These are phyloP conservation scores for Stachybotrys chlorohalonatus DNA, from an alignment of 2,329 filamentous ascomycete genomes.

Conservation along the genomic window DNA sequence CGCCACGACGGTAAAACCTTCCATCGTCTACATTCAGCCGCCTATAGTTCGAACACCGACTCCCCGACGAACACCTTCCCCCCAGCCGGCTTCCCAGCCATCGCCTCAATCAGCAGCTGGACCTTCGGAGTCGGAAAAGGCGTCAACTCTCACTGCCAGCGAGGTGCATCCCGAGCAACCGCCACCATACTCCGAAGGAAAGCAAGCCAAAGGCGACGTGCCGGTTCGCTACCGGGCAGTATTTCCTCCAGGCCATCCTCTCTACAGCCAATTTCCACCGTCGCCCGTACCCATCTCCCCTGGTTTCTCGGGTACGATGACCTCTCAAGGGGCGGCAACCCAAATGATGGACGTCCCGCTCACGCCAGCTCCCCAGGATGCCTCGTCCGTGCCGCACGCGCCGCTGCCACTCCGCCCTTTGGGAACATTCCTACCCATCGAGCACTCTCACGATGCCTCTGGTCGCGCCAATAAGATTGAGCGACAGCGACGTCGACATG, in stretches of 20 bases:
- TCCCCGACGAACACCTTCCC: constrained; percentile 23
- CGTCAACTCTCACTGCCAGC: constrained; percentile 27
- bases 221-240: constrained; percentile 46
- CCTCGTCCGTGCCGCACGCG: constrained; percentile 8
- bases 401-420: constrained; percentile 32
- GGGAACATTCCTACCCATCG: constrained; percentile 36
- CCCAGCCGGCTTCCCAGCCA: constrained; percentile 11
- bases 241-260: constrained; percentile 44
- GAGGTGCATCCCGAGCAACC: constrained; percentile 31
- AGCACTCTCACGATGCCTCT: constrained; percentile 30
- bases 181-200: constrained; percentile 46
- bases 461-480: constrained; percentile 37
- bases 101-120: constrained; percentile 6
- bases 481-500: constrained; percentile 43
- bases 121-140: constrained; percentile 23
- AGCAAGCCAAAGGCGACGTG: constrained; percentile 20
- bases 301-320: constrained; percentile 52
- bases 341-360: constrained; percentile 50
- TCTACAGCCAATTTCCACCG: constrained; percentile 38
- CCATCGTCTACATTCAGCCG: constrained; percentile 13
- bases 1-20: constrained; percentile 8
- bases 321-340: constrained; percentile 50
- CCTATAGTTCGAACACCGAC: constrained; percentile 28
- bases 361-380: constrained; percentile 27
- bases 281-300: constrained; percentile 56